Evolutionary conservation across 805 yeast species (phyloP).

Genomic region (Candida tallmaniae): DNA sequence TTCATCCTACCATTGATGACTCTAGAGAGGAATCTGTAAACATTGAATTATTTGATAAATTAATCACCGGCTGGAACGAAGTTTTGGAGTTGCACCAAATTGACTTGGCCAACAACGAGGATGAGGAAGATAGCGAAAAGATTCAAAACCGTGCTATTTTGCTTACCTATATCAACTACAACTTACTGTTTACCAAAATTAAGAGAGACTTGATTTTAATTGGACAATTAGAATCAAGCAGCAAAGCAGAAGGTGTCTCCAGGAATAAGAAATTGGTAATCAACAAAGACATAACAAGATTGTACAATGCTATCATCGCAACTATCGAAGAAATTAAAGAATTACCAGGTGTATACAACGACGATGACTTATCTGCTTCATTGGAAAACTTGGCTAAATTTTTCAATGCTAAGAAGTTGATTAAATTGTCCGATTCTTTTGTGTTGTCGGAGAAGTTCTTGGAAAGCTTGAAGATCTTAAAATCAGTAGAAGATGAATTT

Average conservation of each 20-base stretch:
- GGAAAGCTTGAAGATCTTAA: conserved; percentile 45
- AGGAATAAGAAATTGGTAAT: conserved; percentile 20
- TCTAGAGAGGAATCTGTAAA: conserved; percentile 21
- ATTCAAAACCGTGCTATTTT: conserved; percentile 72
- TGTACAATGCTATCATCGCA: conserved; percentile 47
- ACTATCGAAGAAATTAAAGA: conserved; percentile 62
- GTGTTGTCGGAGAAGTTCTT: conserved; percentile 34
- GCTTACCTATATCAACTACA: conserved; percentile 70
- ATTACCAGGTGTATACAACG: conserved; percentile 89
- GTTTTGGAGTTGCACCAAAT: conserved; percentile 56
- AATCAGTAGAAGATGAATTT: conserved; percentile 18
- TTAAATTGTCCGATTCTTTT: conserved; percentile 43
- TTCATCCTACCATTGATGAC: conserved; percentile 18
- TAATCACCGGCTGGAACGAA: conserved; percentile 65
- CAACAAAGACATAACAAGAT: conserved; percentile 42
- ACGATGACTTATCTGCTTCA: conserved; percentile 58
- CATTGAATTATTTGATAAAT: conserved; percentile 49
- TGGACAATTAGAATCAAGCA: conserved; percentile 20
- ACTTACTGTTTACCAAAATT: conserved; percentile 58
- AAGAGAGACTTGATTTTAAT: conserved; percentile 63
- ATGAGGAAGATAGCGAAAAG: conserved; percentile 50
- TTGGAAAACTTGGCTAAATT: conserved; percentile 47
- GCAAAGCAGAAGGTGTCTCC: conserved; percentile 11
- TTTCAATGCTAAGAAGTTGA: conserved; percentile 42
- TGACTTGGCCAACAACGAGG: conserved; percentile 47